Percentiles rank a stretch among this genome's conserved stretches.
phyloP scores from a whole-genome alignment of 306 rosid genomes.

The Rubus parviflorus region DNA sequence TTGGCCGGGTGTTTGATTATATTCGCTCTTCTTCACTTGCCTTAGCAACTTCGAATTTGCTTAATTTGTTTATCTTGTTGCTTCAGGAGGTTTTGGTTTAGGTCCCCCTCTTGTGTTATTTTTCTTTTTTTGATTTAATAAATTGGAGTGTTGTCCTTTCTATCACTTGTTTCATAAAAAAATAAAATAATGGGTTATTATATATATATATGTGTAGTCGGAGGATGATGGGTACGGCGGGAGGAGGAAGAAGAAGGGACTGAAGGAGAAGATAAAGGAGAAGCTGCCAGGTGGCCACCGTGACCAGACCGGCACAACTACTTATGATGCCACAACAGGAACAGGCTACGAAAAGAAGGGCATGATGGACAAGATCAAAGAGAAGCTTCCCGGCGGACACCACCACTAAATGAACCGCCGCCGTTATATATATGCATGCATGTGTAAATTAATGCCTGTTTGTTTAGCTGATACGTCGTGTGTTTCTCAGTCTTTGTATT shows the following conservation, averaged over 20 bases:
- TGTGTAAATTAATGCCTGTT: neutral
- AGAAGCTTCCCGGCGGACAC: conserved; percentile 33
- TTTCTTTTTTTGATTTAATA: no score
- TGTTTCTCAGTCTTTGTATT: no score
- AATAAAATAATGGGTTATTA: no score
- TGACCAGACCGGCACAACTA: no score
- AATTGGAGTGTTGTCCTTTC: no score
- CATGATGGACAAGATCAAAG: conserved; percentile 46
- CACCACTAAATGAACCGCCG: neutral
- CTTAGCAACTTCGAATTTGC: no score
- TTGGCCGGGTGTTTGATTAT: no score
- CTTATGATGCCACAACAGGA: neutral
- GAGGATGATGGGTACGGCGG: conserved; percentile 1
- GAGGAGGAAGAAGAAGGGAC: conserved; percentile 2
- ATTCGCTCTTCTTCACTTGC: no score
- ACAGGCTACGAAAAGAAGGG: conserved; percentile 36
- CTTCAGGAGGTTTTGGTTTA: no score
- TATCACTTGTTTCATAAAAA: no score
- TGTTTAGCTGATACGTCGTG: neutral
- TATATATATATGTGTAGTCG: neutral
- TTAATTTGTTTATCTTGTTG: no score
- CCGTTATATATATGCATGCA: neutral
- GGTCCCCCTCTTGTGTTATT: no score
- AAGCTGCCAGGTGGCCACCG: conserved; percentile 19
- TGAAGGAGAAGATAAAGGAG: neutral